Percentiles rank a stretch among this genome's conserved stretches.
Evolutionary conservation across 441 rosid genomes (phyloP).

Genomic region (Flueggea neowawraea): DNA sequence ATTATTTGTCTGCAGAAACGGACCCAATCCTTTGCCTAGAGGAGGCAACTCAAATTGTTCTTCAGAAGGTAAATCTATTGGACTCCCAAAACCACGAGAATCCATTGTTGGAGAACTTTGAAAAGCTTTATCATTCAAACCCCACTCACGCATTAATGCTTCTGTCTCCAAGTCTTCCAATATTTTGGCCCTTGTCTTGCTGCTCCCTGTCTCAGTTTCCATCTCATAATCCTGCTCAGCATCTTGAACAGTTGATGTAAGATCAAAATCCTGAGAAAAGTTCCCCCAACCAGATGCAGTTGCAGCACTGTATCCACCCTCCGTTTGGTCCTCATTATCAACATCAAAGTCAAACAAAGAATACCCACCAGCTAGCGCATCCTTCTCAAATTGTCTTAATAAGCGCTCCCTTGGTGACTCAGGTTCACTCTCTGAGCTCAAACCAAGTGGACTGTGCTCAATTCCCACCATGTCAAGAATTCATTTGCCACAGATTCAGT

Average conservation of each 20-base stretch:
- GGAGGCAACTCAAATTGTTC: conserved; percentile 59
- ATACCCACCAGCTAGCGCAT: conserved; percentile 53
- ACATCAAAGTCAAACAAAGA: conserved; percentile 57
- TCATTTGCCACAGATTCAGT: conserved; percentile 74
- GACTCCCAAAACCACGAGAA: conserved; percentile 54
- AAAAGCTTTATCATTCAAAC: conserved; percentile 77
- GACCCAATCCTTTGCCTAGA: conserved; percentile 82
- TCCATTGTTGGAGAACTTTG: conserved; percentile 62
- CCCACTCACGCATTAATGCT: conserved; percentile 91
- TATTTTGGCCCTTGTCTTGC: conserved; percentile 52
- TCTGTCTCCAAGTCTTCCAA: conserved; percentile 85
- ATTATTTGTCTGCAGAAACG: conserved; percentile 71
- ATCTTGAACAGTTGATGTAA: conserved; percentile 47
- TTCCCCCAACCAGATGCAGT: conserved; percentile 33
- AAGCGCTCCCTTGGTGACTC: conserved; percentile 96
- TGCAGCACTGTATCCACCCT: conserved; percentile 30
- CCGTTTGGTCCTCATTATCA: conserved; percentile 39
- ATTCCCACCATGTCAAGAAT: conserved; percentile 80
- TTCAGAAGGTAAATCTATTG: conserved; percentile 51
- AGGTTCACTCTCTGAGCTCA: conserved; percentile 77
- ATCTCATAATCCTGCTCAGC: conserved; percentile 55
- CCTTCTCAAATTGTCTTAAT: conserved; percentile 85
- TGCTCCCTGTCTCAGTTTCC: conserved; percentile 33
- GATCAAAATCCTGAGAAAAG: conserved; percentile 44
- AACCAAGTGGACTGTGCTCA: conserved; percentile 67